Evolutionary conservation across 2,329 filamentous ascomycete genomes (phyloP).

Genomic region (Monosporascus sp.): DNA sequence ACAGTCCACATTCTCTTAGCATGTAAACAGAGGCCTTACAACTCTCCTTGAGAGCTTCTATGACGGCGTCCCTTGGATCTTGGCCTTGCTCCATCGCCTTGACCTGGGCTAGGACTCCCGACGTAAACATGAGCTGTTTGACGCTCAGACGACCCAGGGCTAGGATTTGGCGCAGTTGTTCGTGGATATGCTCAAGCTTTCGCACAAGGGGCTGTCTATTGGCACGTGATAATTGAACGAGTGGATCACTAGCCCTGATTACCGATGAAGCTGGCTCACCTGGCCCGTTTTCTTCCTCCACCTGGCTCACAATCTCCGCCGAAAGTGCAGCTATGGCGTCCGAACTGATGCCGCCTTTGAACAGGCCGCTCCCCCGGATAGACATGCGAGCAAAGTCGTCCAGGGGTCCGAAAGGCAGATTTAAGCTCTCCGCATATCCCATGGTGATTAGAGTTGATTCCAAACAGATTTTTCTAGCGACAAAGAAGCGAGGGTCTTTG

Average conservation of each 20-base stretch:
- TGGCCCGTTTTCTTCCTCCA: constrained; percentile 12
- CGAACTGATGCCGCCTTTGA: constrained; percentile 17
- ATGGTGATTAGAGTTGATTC: constrained; percentile 18
- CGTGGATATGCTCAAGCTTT: constrained; percentile 10
- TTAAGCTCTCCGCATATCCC: constrained; percentile 12
- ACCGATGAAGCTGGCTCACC: neutral
- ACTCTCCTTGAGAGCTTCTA: constrained; percentile 5
- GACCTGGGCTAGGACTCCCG: constrained; percentile 16
- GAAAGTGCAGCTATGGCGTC: constrained; percentile 13
- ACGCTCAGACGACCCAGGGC: constrained; percentile 15
- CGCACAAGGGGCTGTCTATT: constrained; percentile 11
- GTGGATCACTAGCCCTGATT: constrained; percentile 5
- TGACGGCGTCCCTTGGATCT: constrained; percentile 2
- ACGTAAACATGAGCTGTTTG: constrained; percentile 18
- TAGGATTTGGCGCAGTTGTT: constrained; percentile 16
- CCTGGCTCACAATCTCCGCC: constrained; percentile 14
- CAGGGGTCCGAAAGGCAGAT: neutral
- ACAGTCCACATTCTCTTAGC: constrained; percentile 7
- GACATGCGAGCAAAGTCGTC: constrained; percentile 16
- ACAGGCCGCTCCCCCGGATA: constrained; percentile 16
- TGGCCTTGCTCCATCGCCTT: constrained; percentile 7
- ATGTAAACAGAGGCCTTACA: constrained; percentile 5
- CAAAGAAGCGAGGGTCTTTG: constrained; percentile 16
- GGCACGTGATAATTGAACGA: constrained; percentile 7
- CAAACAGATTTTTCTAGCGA: constrained; percentile 19